These are phyloP conservation scores for Cichorium intybus DNA, from an alignment of 140 eudicot species.

Conservation along the genomic window DNA sequence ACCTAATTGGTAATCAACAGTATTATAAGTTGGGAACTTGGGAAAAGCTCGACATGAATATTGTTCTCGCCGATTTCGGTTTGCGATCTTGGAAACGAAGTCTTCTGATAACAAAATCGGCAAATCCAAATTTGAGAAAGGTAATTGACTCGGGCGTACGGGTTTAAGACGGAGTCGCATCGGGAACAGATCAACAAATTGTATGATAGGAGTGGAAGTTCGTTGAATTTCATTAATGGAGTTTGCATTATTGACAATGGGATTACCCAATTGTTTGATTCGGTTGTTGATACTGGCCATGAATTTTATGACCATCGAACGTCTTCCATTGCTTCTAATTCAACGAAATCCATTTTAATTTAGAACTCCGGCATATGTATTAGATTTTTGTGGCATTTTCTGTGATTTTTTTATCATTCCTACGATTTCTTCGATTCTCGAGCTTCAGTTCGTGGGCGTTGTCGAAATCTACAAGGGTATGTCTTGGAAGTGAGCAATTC, in stretches of 20 bases:
- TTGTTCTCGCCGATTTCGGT: conserved; percentile 45
- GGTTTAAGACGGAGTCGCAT: too few relatives aligned
- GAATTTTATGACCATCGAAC: conserved; percentile 74
- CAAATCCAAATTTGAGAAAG: too few relatives aligned
- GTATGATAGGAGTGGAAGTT: too few relatives aligned
- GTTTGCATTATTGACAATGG: conserved; percentile 66
- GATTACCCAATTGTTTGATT: conserved; percentile 37
- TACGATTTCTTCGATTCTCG: conserved; percentile 14
- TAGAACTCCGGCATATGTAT: too few relatives aligned
- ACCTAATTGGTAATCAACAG: too few relatives aligned
- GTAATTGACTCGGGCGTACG: too few relatives aligned
- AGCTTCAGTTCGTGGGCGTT: conserved; percentile 23
- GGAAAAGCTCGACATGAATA: conserved; percentile 69
- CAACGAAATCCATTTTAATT: conserved; percentile 53
- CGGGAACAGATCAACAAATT: too few relatives aligned
- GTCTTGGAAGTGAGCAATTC: conserved; percentile 19
- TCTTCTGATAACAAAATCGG: conserved; percentile 52
- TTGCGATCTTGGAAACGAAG: conserved; percentile 49
- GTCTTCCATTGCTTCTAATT: conserved; percentile 63
- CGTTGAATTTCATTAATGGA: too few relatives aligned
- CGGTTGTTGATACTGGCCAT: conserved; percentile 57
- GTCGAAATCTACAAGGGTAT: conserved; percentile 41
- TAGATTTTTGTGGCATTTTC: conserved; percentile 29
- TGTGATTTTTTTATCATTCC: neutral
- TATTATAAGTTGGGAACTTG: too few relatives aligned